phyloP scores from a whole-genome alignment of 2,329 filamentous ascomycete genomes.

The Fusarium algeriense region DNA sequence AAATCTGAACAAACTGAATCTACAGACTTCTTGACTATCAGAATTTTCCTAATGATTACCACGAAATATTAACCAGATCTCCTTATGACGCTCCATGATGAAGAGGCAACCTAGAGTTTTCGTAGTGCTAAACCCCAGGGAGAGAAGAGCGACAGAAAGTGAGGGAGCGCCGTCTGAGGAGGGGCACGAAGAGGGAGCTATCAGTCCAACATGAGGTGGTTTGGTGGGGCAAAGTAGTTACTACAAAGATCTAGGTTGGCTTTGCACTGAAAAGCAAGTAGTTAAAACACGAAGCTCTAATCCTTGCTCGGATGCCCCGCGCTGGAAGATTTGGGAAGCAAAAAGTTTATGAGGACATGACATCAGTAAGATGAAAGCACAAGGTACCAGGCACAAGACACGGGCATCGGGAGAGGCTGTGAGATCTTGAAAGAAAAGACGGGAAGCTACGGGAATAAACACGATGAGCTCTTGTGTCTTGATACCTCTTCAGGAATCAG shows the following conservation, averaged over 20 bases:
- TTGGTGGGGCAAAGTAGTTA: slow-evolving; percentile 43
- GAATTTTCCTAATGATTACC: slow-evolving; percentile 31
- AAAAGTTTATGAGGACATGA: slow-evolving; percentile 46
- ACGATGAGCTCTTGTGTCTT: not conserved
- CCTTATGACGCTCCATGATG: slow-evolving; percentile 35
- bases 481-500: slow-evolving; percentile 20
- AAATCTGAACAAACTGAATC: not conserved
- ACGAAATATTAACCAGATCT: slow-evolving; percentile 7
- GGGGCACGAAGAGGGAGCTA: slow-evolving; percentile 38
- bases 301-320: slow-evolving; percentile 46
- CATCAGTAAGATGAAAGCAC: slow-evolving; percentile 45
- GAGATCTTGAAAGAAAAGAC: slow-evolving; percentile 15
- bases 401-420: not conserved
- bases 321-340: slow-evolving; percentile 49
- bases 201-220: slow-evolving; percentile 23
- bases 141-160: slow-evolving; percentile 40
- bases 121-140: slow-evolving; percentile 36
- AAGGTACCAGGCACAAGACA: not conserved
- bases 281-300: slow-evolving; percentile 29
- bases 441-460: slow-evolving; percentile 31
- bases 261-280: slow-evolving; percentile 3
- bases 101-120: slow-evolving; percentile 29
- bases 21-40: slow-evolving; percentile 1
- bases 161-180: slow-evolving; percentile 32
- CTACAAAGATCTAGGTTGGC: slow-evolving; percentile 2